Evolutionary conservation across 2,329 filamentous ascomycete genomes (phyloP).

Genomic region (Claviceps maximensis): DNA sequence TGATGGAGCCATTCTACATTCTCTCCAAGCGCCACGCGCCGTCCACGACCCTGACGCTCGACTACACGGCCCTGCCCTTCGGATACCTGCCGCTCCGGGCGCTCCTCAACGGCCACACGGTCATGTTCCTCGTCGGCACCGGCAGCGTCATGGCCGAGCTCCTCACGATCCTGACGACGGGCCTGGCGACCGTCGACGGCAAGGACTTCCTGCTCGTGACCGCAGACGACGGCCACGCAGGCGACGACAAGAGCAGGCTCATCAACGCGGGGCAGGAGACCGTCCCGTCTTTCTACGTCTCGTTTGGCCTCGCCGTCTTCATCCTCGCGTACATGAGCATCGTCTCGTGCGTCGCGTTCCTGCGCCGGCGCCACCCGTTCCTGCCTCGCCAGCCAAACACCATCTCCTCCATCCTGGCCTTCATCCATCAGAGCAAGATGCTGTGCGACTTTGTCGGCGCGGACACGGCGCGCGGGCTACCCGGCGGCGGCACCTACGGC

Average conservation of each 20-base stretch:
- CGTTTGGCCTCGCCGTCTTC: constrained; percentile 44
- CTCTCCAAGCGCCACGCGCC: constrained; percentile 53
- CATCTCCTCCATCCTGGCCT: constrained; percentile 62
- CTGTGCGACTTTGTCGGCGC: constrained; percentile 62
- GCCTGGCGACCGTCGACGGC: constrained; percentile 51
- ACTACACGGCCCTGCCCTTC: constrained; percentile 61
- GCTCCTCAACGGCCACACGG: constrained; percentile 47
- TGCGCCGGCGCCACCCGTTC: constrained; percentile 53
- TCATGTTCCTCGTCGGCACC: constrained; percentile 56
- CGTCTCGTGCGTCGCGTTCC: constrained; percentile 46
- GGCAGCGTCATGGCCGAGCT: constrained; percentile 63
- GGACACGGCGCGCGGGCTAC: constrained; percentile 47
- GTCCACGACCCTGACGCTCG: constrained; percentile 51
- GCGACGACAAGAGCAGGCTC: constrained; percentile 10
- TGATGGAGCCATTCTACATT: constrained; percentile 64
- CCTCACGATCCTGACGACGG: constrained; percentile 54
- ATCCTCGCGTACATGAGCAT: constrained; percentile 54
- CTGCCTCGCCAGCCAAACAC: constrained; percentile 67
- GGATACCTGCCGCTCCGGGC: constrained; percentile 50
- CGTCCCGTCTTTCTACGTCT: constrained; percentile 50
- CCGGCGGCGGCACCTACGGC: constrained; percentile 48
- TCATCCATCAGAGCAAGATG: constrained; percentile 73
- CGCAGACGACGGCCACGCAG: constrained; percentile 8
- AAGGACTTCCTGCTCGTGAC: constrained; percentile 36
- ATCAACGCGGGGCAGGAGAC: constrained; percentile 47